These are phyloP conservation scores for Nemania diffusa DNA, from an alignment of 2,329 filamentous ascomycete species.

Conservation along the genomic window DNA sequence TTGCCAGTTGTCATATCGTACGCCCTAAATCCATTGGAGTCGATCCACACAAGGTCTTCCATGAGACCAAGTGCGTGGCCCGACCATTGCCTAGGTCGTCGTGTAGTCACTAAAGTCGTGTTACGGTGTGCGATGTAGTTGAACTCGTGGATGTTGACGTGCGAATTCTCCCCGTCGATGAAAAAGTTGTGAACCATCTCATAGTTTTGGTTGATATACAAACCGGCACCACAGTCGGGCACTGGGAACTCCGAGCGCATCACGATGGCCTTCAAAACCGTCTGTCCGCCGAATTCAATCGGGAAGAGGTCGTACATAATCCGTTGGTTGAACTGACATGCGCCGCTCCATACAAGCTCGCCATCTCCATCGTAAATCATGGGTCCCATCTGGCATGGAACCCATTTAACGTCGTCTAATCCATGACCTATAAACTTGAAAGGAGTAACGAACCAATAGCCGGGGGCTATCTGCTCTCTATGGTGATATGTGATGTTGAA, in stretches of 20 bases:
- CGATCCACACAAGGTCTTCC: slow-evolving; percentile 27
- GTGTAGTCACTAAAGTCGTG: slow-evolving; percentile 17
- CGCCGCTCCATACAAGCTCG: not conserved
- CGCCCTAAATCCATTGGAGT: slow-evolving; percentile 20
- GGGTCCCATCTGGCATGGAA: not conserved
- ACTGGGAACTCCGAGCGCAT: not conserved
- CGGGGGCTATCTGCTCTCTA: not conserved
- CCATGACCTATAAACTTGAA: not conserved
- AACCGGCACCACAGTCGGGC: not conserved
- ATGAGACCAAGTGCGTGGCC: slow-evolving; percentile 18
- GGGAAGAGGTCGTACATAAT: not conserved
- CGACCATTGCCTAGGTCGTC: slow-evolving; percentile 14
- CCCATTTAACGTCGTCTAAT: not conserved
- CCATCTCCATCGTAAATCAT: not conserved
- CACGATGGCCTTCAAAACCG: not conserved
- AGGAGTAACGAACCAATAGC: not conserved
- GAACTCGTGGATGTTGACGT: slow-evolving; percentile 25
- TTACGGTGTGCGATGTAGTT: slow-evolving; percentile 18
- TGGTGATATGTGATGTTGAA: not conserved
- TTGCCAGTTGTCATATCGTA: slow-evolving; percentile 24
- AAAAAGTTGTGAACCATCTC: slow-evolving; percentile 25
- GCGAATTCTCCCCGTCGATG: slow-evolving; percentile 20
- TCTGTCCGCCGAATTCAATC: not conserved
- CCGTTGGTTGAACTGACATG: not conserved
- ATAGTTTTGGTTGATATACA: slow-evolving; percentile 16